Conservation (phyloP, 352 stramenopile genomes). For the Pythium vanterpoolii region DNA sequence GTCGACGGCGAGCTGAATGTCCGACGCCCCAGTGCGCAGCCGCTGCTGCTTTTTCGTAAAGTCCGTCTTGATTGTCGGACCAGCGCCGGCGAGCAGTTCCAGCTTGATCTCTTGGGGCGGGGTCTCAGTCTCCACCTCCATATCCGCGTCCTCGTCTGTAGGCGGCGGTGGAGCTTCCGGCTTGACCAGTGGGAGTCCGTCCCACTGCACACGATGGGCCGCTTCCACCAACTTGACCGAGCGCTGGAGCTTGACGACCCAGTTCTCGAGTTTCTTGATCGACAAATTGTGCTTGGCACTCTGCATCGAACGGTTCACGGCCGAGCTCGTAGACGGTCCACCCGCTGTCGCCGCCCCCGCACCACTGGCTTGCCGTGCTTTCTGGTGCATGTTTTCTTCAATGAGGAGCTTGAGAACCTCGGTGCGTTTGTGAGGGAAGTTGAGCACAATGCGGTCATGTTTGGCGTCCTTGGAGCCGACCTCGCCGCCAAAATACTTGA, state of each 20-base stretch:
- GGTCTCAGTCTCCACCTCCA: constrained; percentile 33
- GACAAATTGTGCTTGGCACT: constrained; percentile 72
- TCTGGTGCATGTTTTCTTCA: constrained; percentile 62
- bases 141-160: constrained; percentile 8
- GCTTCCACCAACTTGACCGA: constrained; percentile 79
- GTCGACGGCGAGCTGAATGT: constrained; percentile 54
- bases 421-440: constrained; percentile 67
- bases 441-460: constrained; percentile 58
- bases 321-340: too few species aligned
- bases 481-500: constrained; percentile 67
- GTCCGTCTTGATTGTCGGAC: constrained; percentile 66
- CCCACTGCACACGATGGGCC: constrained; percentile 72
- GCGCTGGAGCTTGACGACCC: constrained; percentile 64
- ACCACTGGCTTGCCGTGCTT: constrained; percentile 23
- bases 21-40: constrained; percentile 45
- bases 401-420: constrained; percentile 58
- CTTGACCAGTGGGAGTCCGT: constrained; percentile 28
- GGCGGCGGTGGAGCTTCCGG: constrained; percentile 20
- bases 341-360: neutral
- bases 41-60: constrained; percentile 77
- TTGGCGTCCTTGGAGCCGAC: constrained; percentile 34
- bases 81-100: constrained; percentile 42
- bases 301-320: constrained; percentile 46
- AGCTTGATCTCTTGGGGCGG: constrained; percentile 19
- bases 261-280: constrained; percentile 75